Evolutionary conservation across 2,329 filamentous ascomycete genomes (phyloP).

Genomic region (Aspergillus pseudoterreus): DNA sequence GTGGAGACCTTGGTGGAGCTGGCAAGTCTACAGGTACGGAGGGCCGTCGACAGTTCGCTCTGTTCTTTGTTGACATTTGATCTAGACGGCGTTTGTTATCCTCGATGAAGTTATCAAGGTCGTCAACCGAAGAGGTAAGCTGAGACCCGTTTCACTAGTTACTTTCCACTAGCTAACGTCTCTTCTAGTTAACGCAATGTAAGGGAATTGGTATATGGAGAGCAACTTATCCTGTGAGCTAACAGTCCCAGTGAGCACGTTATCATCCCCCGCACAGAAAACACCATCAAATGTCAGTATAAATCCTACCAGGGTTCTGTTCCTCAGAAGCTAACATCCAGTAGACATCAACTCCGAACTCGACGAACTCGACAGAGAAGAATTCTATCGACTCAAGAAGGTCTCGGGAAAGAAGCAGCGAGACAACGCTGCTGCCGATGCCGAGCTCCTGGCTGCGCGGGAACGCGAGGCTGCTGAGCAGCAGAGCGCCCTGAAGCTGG

Average conservation of each 20-base stretch:
- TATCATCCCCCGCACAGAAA: conserved; percentile 96
- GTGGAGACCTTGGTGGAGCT: conserved; percentile 95
- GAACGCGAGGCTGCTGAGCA: conserved; percentile 35
- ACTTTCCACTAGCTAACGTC: conserved; percentile 19
- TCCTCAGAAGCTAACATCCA: background rate
- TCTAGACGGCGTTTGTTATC: conserved; percentile 88
- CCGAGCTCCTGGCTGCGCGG: conserved; percentile 62
- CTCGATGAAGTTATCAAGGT: conserved; percentile 99
- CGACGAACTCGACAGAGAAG: conserved; percentile 94
- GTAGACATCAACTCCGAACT: conserved; percentile 94
- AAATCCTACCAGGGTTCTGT: background rate
- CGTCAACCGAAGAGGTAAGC: conserved; percentile 84
- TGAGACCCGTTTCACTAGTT: background rate
- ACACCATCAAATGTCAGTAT: conserved; percentile 89
- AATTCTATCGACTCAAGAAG: conserved; percentile 98
- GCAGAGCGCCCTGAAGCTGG: background rate
- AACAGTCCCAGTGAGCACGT: conserved; percentile 50
- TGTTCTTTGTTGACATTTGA: background rate
- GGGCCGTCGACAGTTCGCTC: background rate
- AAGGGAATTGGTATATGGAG: conserved; percentile 32
- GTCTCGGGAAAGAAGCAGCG: conserved; percentile 80
- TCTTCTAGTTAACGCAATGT: conserved; percentile 82
- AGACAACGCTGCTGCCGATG: conserved; percentile 68
- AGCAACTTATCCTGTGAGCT: conserved; percentile 3
- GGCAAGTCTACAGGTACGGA: conserved; percentile 73